Evolutionary conservation across 2,329 filamentous ascomycete species (phyloP).

Genomic region (Nemania sp.): DNA sequence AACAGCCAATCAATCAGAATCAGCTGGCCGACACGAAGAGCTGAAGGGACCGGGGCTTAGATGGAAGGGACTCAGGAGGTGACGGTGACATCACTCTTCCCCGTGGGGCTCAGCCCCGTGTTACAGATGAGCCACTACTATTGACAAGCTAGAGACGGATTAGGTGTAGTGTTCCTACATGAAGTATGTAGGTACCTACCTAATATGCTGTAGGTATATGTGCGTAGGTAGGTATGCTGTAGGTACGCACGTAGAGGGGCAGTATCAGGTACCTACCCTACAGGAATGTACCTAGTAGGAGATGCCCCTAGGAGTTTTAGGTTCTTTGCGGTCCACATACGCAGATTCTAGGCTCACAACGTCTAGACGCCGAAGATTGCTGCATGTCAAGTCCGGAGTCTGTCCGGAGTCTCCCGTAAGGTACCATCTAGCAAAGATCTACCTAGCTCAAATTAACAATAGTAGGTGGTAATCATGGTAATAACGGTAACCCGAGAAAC

Average conservation of each 20-base stretch:
- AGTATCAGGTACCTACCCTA: not conserved
- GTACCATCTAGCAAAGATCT: constrained; percentile 23
- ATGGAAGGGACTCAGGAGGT: not conserved
- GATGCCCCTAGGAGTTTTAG: too few species aligned
- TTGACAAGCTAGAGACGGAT: not conserved
- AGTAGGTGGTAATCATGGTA: not conserved
- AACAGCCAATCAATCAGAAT: constrained; percentile 19
- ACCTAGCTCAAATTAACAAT: not conserved
- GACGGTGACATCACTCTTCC: constrained; percentile 29
- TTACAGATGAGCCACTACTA: not conserved
- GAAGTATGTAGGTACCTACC: not conserved
- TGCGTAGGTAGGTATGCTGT: too few species aligned
- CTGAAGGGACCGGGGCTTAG: constrained; percentile 14
- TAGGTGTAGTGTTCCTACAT: not conserved
- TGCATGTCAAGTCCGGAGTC: constrained; percentile 13
- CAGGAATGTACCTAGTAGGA: too few species aligned
- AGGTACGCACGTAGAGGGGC: too few species aligned
- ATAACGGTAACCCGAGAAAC: constrained; percentile 6
- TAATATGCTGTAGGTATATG: too few species aligned
- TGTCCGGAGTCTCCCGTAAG: constrained; percentile 12
- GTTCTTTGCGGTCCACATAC: not conserved
- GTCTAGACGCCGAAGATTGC: not conserved
- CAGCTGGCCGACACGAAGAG: constrained; percentile 2
- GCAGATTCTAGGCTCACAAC: not conserved
- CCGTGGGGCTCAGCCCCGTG: constrained; percentile 18